Evolutionary conservation across 2,329 filamentous ascomycete species (phyloP).

Genomic region (Alternaria sp.): DNA sequence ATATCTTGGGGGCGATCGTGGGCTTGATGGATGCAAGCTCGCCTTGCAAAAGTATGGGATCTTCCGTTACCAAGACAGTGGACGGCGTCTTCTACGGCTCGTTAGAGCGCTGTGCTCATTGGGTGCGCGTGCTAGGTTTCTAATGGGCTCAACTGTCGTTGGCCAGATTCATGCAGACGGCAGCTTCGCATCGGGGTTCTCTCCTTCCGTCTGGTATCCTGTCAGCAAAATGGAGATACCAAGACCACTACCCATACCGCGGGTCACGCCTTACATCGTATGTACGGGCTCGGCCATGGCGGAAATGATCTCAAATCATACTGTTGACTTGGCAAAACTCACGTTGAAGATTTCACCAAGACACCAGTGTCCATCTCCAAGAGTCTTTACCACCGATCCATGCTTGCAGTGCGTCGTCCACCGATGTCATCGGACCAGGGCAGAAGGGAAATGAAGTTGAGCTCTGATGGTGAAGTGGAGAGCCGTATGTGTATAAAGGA

Average conservation of each 20-base stretch:
- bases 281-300: background rate
- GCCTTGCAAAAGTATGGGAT: constrained; percentile 11
- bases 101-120: background rate
- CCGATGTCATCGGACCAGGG: constrained; percentile 24
- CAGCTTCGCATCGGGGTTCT: background rate
- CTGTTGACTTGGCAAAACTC: constrained; percentile 23
- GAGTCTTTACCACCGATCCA: constrained; percentile 11
- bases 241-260: constrained; percentile 7
- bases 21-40: constrained; percentile 11
- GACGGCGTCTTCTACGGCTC: constrained; percentile 2
- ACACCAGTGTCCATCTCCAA: constrained; percentile 20
- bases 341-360: constrained; percentile 10
- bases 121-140: background rate
- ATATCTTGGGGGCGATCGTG: constrained; percentile 35
- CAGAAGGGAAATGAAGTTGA: background rate
- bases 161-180: background rate
- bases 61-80: constrained; percentile 9
- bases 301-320: constrained; percentile 14
- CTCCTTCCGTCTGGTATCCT: background rate
- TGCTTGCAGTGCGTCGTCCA: constrained; percentile 3
- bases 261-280: background rate
- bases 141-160: background rate
- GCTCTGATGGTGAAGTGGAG: constrained; percentile 2
- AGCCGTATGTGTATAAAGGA: constrained; percentile 26
- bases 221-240: constrained; percentile 4